Evolutionary conservation across 495 filamentous ascomycete species (phyloP), one percentile per base, ranked within the genome.

Genomic region (Penicillium crystallinum): DNA sequence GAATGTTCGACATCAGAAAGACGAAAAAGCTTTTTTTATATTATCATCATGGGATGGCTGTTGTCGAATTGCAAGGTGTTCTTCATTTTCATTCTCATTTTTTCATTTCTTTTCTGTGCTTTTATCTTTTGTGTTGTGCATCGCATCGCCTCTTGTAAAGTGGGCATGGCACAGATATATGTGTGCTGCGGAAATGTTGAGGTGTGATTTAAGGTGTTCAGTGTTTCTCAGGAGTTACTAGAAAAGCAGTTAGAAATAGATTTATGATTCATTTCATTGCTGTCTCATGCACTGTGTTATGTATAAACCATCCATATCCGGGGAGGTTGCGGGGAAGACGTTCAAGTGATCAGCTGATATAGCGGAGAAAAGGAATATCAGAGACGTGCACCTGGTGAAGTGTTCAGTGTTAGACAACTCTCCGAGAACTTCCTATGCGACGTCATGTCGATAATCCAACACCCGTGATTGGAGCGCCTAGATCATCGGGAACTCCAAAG

Each of bases 181-280:
- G 27, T 61, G 56, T 49, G 55, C 52, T 45, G 60, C 49, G 56
- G 52, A 51, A 46, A 54, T 51, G 14, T 22, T 53, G 52, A 47
- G 57, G 53, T 58, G 57, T 66, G 58, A 62, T 57, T 59, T 57
- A 62, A 51, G 62, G 55, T 25, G 18, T 39, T 40, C 34, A 6
- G 34, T 45, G 18, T 46, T 30, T 45, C 21, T 49, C 35, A 40
- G 51, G 57, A 44, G 54, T 49, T 56, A 54, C 48, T 61, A 36
- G 55, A 64, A 59, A 62, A 64, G 59, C 56, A 59, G 56, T 43
- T 59, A 62, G 59, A 64, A 62, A 63, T 65, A 65, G 58, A 65
- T 54, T 48, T 38, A 48, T 34, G 45, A 48, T 48, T 47, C 51
- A 15, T 34, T 31, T 19, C 11, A 52, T 18, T 12, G n/a, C n/a